Conservation (phyloP, 306 rosid genomes). For the Vigna nakashimae region DNA sequence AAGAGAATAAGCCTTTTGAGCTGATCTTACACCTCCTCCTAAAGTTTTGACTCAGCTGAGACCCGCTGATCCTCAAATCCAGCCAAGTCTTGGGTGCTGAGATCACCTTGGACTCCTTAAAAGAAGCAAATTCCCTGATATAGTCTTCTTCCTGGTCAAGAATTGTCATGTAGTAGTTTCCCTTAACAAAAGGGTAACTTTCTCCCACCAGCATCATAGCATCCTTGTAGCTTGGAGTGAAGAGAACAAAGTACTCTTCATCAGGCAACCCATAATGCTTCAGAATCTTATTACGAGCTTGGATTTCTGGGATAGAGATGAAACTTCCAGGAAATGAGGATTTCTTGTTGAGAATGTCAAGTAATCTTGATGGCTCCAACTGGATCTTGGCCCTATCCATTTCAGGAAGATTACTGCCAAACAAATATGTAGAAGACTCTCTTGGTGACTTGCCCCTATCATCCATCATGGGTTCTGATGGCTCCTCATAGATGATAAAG, state of each 20-base stretch:
- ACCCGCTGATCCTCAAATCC: slow-evolving; percentile 86
- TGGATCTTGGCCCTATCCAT: slow-evolving; percentile 66
- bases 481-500: slow-evolving; percentile 71
- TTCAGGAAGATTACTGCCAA: slow-evolving; percentile 75
- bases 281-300: slow-evolving; percentile 71
- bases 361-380: slow-evolving; percentile 79
- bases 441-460: slow-evolving; percentile 72
- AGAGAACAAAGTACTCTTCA: slow-evolving; percentile 76
- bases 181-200: slow-evolving; percentile 78
- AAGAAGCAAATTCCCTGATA: slow-evolving; percentile 68
- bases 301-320: slow-evolving; percentile 82
- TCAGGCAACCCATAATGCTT: slow-evolving; percentile 81
- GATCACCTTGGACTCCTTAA: slow-evolving; percentile 74
- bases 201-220: slow-evolving; percentile 84
- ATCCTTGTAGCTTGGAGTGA: slow-evolving; percentile 70
- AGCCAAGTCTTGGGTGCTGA: slow-evolving; percentile 75
- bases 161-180: slow-evolving; percentile 71
- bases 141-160: slow-evolving; percentile 62
- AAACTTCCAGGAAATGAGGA: slow-evolving; percentile 80
- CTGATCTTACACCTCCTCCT: slow-evolving; percentile 82
- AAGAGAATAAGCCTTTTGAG: slow-evolving; percentile 83
- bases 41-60: slow-evolving; percentile 80
- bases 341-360: slow-evolving; percentile 76
- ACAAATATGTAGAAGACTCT: slow-evolving; percentile 62
- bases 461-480: slow-evolving; percentile 54